A percentile compares a stretch with the other conserved stretches of the same genome.
These are phyloP conservation scores for Solidago caesia DNA, from an alignment of 129 eudicot genomes.

Conservation along the genomic window DNA sequence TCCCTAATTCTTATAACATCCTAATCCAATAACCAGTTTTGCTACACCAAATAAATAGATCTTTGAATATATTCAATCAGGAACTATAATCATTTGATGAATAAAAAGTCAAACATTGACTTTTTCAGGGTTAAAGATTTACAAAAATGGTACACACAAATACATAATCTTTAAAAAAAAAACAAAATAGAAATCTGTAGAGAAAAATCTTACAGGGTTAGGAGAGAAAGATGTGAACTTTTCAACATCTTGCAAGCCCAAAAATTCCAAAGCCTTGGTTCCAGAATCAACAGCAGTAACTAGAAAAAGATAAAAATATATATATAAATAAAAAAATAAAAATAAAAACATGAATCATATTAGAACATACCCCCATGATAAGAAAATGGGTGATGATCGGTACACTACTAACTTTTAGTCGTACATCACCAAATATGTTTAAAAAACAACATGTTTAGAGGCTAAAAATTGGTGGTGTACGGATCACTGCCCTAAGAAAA, in stretches of 20 bases:
- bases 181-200: background rate
- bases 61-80: background rate
- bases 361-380: background rate
- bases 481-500: no score
- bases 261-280: constrained; percentile 62
- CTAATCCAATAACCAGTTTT: background rate
- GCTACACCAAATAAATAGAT: background rate
- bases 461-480: no score
- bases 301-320: constrained; percentile 10
- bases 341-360: background rate
- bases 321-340: background rate
- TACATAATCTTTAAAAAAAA: constrained; percentile 6
- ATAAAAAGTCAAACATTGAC: constrained; percentile 14
- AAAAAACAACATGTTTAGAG: no score
- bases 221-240: constrained; percentile 34
- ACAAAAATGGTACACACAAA: background rate
- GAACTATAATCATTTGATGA: constrained; percentile 4
- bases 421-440: no score
- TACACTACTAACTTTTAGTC: no score
- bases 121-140: constrained; percentile 3
- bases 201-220: constrained; percentile 35
- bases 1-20: background rate
- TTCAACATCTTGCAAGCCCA: constrained; percentile 60
- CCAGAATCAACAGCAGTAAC: constrained; percentile 88
- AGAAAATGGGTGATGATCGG: no score